Percentiles rank a stretch among this genome's conserved stretches.
These are phyloP conservation scores for Metschnikowia kofuensis DNA, from an alignment of 805 yeast species.

Conservation along the genomic window DNA sequence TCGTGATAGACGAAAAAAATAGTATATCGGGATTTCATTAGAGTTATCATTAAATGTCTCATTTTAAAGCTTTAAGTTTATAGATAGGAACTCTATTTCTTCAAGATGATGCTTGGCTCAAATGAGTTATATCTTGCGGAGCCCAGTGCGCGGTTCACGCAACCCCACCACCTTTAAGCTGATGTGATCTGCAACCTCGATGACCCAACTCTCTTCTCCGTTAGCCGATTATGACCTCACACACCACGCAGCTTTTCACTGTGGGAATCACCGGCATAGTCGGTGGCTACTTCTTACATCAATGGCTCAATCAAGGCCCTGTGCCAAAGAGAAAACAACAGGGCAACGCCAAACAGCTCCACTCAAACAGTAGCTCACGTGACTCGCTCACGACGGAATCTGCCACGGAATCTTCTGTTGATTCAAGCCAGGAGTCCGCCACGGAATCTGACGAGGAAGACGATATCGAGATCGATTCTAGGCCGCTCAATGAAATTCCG, in stretches of 20 bases:
- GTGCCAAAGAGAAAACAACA: not conserved
- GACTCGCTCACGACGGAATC: conserved; percentile 1
- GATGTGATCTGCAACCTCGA: too few relatives aligned
- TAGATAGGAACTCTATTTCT: too few relatives aligned
- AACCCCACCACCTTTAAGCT: too few relatives aligned
- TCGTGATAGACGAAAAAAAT: too few relatives aligned
- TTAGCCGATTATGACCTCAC: conserved; percentile 6
- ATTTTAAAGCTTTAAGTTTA: too few relatives aligned
- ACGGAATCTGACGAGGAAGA: conserved; percentile 42
- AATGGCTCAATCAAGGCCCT: not conserved
- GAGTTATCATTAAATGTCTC: too few relatives aligned
- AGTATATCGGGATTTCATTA: too few relatives aligned
- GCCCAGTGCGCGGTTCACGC: too few relatives aligned
- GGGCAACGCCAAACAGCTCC: not conserved
- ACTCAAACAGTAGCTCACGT: conserved; percentile 1
- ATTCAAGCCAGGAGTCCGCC: conserved; percentile 14
- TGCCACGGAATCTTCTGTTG: conserved; percentile 5
- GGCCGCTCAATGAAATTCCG: conserved; percentile 58
- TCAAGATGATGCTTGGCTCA: too few relatives aligned
- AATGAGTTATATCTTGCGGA: too few relatives aligned
- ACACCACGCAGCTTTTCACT: conserved; percentile 25
- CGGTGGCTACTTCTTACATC: conserved; percentile 28
- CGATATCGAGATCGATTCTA: conserved; percentile 58
- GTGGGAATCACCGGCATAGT: conserved; percentile 36
- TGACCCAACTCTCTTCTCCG: too few relatives aligned